These are phyloP conservation scores for Melampsora americana DNA, from an alignment of 1,284 basidiomycete species.

Conservation along the genomic window DNA sequence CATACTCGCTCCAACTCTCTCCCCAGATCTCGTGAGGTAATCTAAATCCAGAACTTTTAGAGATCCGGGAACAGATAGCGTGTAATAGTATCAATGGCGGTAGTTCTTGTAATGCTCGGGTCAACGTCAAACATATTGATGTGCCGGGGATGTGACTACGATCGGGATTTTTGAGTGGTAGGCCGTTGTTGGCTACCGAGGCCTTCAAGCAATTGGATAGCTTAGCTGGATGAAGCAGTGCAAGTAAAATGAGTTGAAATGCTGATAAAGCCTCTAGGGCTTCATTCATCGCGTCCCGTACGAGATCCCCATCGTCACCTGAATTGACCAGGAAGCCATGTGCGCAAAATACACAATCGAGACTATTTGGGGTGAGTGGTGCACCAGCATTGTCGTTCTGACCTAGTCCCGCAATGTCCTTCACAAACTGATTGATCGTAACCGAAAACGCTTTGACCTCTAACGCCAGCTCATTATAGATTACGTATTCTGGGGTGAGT, in stretches of 20 bases:
- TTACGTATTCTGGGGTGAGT: neutral
- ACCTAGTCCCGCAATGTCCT: conserved; percentile 29
- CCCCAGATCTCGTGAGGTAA: conserved; percentile 37
- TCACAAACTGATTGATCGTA: conserved; percentile 31
- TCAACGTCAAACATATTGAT: conserved; percentile 14
- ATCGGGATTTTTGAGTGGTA: neutral
- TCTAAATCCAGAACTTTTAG: conserved; percentile 23
- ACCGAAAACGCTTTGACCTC: conserved; percentile 23
- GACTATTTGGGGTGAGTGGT: neutral
- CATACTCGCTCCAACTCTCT: conserved; percentile 25
- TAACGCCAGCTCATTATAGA: conserved; percentile 14
- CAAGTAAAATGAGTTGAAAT: conserved; percentile 22
- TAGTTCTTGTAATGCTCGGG: conserved; percentile 23
- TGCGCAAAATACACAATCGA: conserved; percentile 15
- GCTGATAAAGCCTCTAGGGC: conserved; percentile 39
- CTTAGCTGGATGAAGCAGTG: conserved; percentile 20
- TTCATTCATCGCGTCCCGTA: conserved; percentile 39
- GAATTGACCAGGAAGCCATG: conserved; percentile 29
- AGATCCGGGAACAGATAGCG: conserved; percentile 11
- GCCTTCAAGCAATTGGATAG: conserved; percentile 5
- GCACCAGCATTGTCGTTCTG: neutral
- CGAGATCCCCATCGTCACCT: conserved; percentile 26
- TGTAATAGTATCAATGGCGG: conserved; percentile 36
- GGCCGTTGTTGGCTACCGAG: neutral
- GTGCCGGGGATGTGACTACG: neutral